Percentiles rank a stretch among this genome's conserved stretches.
phyloP scores from a whole-genome alignment of 768 basidiomycete species.

The Epithele typhae region DNA sequence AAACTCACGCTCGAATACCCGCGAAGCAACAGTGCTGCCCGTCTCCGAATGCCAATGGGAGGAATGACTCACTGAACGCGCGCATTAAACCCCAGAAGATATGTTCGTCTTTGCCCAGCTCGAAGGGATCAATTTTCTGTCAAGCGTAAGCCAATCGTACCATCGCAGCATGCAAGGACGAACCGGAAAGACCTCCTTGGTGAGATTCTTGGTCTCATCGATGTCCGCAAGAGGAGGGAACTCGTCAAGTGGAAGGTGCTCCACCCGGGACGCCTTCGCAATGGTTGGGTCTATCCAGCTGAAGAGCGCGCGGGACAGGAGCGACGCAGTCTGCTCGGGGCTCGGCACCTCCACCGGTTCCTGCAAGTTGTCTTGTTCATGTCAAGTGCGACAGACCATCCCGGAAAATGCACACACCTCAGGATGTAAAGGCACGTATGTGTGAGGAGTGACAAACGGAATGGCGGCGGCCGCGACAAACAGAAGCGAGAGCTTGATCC shows the following conservation, averaged over 20 bases:
- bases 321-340: slow-evolving; percentile 41
- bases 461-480: slow-evolving; percentile 41
- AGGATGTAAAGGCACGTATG: slow-evolving; percentile 36
- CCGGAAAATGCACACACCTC: slow-evolving; percentile 17
- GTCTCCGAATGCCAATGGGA: too few species aligned
- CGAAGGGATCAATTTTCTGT: slow-evolving; percentile 4
- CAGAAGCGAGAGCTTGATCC: slow-evolving; percentile 49
- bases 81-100: slow-evolving; percentile 28
- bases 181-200: neutral
- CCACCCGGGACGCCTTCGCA: slow-evolving; percentile 20
- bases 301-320: slow-evolving; percentile 34
- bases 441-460: slow-evolving; percentile 51
- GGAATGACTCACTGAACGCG: slow-evolving; percentile 3
- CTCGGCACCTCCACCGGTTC: slow-evolving; percentile 15
- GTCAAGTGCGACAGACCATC: too few species aligned
- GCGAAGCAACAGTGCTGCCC: too few species aligned
- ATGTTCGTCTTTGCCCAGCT: slow-evolving; percentile 29
- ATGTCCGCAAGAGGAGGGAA: slow-evolving; percentile 30
- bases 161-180: too few species aligned
- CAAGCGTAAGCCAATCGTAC: neutral
- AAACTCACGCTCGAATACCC: too few species aligned
- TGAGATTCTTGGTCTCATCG: slow-evolving; percentile 21
- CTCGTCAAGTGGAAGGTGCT: slow-evolving; percentile 25
- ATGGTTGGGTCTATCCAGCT: slow-evolving; percentile 34
- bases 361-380: too few species aligned